A percentile compares a stretch with the other conserved stretches of the same genome.
Evolutionary conservation across 73 alveolate species (phyloP).

Genomic region (Halteria grandinella): DNA sequence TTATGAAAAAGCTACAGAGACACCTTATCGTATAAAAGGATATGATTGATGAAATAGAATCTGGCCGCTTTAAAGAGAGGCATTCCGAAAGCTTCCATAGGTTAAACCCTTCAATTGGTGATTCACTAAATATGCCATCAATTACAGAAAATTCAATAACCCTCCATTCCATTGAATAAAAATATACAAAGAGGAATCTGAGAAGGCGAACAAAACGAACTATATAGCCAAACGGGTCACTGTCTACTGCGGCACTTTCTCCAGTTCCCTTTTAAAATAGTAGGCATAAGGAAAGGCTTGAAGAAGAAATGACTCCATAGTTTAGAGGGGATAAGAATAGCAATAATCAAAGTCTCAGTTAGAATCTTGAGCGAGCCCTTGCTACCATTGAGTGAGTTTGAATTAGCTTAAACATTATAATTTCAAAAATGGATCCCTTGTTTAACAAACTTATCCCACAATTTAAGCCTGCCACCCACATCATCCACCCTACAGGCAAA

Average conservation of each 20-base stretch:
- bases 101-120: background rate
- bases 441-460: conserved; percentile 4
- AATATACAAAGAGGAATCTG: too few species aligned
- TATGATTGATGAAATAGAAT: background rate
- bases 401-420: background rate
- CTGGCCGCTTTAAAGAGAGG: background rate
- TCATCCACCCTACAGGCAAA: conserved; percentile 34
- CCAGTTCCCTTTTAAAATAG: too few species aligned
- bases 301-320: too few species aligned
- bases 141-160: background rate
- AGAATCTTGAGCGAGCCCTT: background rate
- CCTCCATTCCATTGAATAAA: too few species aligned
- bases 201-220: too few species aligned
- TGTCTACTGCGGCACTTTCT: too few species aligned
- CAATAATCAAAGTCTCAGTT: background rate
- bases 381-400: background rate
- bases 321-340: background rate
- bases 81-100: background rate
- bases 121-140: background rate
- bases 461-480: background rate
- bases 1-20: background rate
- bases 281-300: too few species aligned
- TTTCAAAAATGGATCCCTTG: conserved; percentile 14
- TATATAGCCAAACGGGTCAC: too few species aligned
- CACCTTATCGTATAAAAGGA: background rate